These are phyloP conservation scores for Cystobasidium onofrii DNA, from an alignment of 768 basidiomycete species.

Conservation along the genomic window DNA sequence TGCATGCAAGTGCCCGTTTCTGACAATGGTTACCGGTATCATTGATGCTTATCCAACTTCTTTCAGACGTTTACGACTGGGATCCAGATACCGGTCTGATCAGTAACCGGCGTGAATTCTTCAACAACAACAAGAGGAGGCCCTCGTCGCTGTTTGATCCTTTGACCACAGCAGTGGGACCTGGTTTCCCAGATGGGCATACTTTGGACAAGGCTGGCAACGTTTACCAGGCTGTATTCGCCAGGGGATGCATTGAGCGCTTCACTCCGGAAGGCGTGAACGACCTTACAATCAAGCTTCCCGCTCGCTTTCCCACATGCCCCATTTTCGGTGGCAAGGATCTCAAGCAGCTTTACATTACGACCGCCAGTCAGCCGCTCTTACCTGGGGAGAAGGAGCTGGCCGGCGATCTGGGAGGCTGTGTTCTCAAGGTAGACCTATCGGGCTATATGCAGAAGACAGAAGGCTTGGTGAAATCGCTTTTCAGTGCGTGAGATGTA, in stretches of 20 bases:
- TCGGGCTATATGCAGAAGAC: background rate
- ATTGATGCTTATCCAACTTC: no score
- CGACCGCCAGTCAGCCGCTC: slow-evolving; percentile 25
- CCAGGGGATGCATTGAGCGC: slow-evolving; percentile 13
- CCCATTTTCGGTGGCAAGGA: slow-evolving; percentile 26
- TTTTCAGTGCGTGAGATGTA: slow-evolving; percentile 6
- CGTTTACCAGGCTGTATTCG: slow-evolving; percentile 29
- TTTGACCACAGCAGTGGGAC: slow-evolving; percentile 8
- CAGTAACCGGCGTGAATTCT: slow-evolving; percentile 12
- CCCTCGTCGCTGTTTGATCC: slow-evolving; percentile 13
- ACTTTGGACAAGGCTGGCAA: slow-evolving; percentile 25
- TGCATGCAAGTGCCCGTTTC: slow-evolving; percentile 18
- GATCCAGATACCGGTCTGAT: slow-evolving; percentile 18
- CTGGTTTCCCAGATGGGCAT: slow-evolving; percentile 24
- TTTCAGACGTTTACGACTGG: slow-evolving; percentile 25
- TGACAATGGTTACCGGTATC: no score
- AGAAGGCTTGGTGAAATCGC: slow-evolving; percentile 19
- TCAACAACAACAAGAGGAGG: slow-evolving; percentile 27
- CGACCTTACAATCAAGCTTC: slow-evolving; percentile 25
- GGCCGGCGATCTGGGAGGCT: slow-evolving; percentile 17
- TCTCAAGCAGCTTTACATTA: slow-evolving; percentile 13
- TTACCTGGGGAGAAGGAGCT: slow-evolving; percentile 16
- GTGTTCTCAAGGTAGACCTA: slow-evolving; percentile 23
- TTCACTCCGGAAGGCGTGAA: slow-evolving; percentile 28
- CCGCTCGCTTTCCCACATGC: slow-evolving; percentile 29